These are phyloP conservation scores for Knoxia roxburghii DNA, from an alignment of 257 asterid species.

Conservation along the genomic window DNA sequence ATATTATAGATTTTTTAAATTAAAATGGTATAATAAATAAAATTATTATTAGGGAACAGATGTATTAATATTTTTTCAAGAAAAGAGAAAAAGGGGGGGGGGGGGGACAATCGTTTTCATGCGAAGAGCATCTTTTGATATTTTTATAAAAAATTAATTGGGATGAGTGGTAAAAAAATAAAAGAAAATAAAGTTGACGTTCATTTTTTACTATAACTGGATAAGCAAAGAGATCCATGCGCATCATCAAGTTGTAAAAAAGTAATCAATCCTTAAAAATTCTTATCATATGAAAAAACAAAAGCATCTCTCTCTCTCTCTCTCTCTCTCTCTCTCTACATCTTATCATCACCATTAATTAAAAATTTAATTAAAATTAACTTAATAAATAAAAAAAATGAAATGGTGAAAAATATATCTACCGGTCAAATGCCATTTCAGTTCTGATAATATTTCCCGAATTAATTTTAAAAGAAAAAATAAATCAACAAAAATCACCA, in stretches of 20 bases:
- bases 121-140: constrained; percentile 22
- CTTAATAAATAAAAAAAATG: too few species aligned
- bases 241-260: constrained; percentile 6
- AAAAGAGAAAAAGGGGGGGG: too few species aligned
- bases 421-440: too few species aligned
- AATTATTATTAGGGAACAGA: too few species aligned
- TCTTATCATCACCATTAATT: not conserved
- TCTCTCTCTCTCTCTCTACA: too few species aligned
- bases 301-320: constrained; percentile 10
- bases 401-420: too few species aligned
- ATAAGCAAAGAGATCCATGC: constrained; percentile 32
- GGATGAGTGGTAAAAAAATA: constrained; percentile 11
- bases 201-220: constrained; percentile 30
- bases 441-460: too few species aligned
- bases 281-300: not conserved
- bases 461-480: too few species aligned
- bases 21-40: too few species aligned
- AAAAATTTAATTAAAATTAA: not conserved
- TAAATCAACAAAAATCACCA: constrained; percentile 20
- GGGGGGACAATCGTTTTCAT: too few species aligned
- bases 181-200: constrained; percentile 19
- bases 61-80: too few species aligned
- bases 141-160: constrained; percentile 13
- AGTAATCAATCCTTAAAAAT: not conserved
- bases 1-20: too few species aligned